Base-by-base conservation (phyloP, 1,139 yeast species). In the Blastobotrys illinoisensis region DNA sequence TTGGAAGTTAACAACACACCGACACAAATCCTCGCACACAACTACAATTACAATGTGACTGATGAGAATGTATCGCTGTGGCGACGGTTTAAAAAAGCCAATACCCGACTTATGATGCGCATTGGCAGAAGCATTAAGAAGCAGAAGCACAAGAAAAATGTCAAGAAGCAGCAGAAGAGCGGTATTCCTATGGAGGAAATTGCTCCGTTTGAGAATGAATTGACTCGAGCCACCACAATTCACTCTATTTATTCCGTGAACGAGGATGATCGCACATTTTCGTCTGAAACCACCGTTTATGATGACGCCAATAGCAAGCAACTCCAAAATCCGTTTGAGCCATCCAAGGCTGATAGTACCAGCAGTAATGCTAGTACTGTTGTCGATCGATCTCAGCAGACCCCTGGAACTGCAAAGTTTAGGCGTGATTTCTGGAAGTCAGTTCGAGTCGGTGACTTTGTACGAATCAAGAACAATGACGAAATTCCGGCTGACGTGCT, bases 401-500 rank as follows among this genome's bases (percentile, higher is more conserved):
- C 65, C 9, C 64, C 70, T 14, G 73, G 74, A 20, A 66, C 68
- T 16, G 76, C 79, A 11, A 74, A 74, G 53, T 91, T 91, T 74
- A 79, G 79, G 53, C 85, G 82, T 59, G 82, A 82, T 56, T 82
- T 77, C 64, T 93, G 99, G 99, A 93, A 93, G 70, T 88, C 83
- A 65, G 86, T 91, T 47, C 77, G 79, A 55, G 97, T 91, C 26
- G 99, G 99, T 58, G 97, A 91, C 66, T 79, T 90, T 61, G 82
- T 93, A 49, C 81, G 97, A 63, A 79, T 93, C 19, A 81, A 88
- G 63, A 85, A 86, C 58, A 86, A 93, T 68, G 97, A 91, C 69
- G 95, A 89, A 71, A 83, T 93, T 24, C 99, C 99, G 1, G 97
- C 97, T 9, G 99, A 93, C 74, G 71, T 91, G 43, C 78, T 89